A percentile compares a stretch with the other conserved stretches of the same genome.
Conservation (phyloP, 2,329 filamentous ascomycete genomes). For the Venturia aucupariae region DNA sequence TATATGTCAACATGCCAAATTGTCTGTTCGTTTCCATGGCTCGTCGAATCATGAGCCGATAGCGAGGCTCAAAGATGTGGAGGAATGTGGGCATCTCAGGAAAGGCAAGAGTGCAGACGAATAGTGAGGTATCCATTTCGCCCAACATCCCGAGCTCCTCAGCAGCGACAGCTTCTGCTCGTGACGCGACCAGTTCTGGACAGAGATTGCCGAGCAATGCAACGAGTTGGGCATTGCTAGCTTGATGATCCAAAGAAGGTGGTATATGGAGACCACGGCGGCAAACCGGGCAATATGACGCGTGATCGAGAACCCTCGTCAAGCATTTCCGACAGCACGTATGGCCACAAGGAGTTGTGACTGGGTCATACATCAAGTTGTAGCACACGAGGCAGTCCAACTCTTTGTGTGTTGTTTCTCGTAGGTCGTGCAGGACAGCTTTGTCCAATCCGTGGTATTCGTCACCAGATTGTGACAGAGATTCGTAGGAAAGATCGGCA, state of each 20-base stretch:
- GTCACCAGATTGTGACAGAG: constrained; percentile 28
- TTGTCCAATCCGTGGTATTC: constrained; percentile 36
- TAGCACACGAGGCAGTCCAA: constrained; percentile 88
- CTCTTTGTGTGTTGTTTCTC: constrained; percentile 55
- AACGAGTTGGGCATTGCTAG: constrained; percentile 54
- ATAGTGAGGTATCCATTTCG: constrained; percentile 59
- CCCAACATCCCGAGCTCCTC: constrained; percentile 49
- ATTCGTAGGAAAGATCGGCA: constrained; percentile 45
- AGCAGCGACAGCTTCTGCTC: constrained; percentile 45
- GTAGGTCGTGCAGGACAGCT: constrained; percentile 47
- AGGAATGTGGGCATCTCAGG: constrained; percentile 75
- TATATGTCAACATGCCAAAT: constrained; percentile 74
- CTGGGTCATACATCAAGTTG: constrained; percentile 66
- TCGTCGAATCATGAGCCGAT: constrained; percentile 79
- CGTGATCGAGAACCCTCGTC: constrained; percentile 64
- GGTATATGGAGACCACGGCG: constrained; percentile 53
- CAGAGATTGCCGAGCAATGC: constrained; percentile 61
- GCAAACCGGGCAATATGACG: constrained; percentile 62
- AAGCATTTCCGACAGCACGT: constrained; percentile 81
- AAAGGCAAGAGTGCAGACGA: constrained; percentile 74
- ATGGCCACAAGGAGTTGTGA: constrained; percentile 80
- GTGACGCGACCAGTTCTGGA: constrained; percentile 52
- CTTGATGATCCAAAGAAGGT: constrained; percentile 39
- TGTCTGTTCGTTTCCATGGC: constrained; percentile 62
- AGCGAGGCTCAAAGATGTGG: constrained; percentile 87